These are phyloP conservation scores for Eimeria necatrix DNA, from an alignment of 169 alveolate genomes.

Conservation along the genomic window DNA sequence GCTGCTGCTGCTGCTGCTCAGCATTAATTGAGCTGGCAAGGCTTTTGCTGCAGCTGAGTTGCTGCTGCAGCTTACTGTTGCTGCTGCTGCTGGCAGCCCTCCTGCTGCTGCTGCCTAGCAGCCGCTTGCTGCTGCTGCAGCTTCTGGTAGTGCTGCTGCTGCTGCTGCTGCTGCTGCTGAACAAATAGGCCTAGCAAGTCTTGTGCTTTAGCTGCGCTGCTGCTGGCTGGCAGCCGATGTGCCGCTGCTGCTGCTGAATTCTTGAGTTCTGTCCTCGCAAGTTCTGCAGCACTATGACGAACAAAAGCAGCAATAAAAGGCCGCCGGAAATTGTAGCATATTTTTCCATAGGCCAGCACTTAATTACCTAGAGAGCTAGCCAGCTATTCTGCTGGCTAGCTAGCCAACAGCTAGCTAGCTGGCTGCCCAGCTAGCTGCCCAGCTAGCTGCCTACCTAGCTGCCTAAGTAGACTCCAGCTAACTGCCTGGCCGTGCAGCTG, in stretches of 20 bases:
- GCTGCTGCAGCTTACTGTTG: not conserved
- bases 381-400: not conserved
- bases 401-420: not conserved
- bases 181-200: not conserved
- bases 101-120: conserved; percentile 23
- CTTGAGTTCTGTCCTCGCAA: not conserved
- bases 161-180: not conserved
- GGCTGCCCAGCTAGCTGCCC: too few species aligned
- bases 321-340: too few species aligned
- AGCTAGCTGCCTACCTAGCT: too few species aligned
- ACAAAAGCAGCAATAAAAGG: not conserved
- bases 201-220: not conserved
- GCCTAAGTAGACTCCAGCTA: too few species aligned
- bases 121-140: conserved; percentile 8
- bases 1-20: not conserved
- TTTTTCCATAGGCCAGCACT: not conserved
- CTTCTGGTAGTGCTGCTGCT: not conserved
- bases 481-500: too few species aligned
- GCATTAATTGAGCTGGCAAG: not conserved
- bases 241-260: not conserved
- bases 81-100: conserved; percentile 20
- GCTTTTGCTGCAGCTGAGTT: too few species aligned
- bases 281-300: not conserved
- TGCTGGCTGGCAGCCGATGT: not conserved
- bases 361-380: not conserved